Evolutionary conservation across 2,329 filamentous ascomycete genomes (phyloP).

Genomic region (Rhexocercosporidium sp.): DNA sequence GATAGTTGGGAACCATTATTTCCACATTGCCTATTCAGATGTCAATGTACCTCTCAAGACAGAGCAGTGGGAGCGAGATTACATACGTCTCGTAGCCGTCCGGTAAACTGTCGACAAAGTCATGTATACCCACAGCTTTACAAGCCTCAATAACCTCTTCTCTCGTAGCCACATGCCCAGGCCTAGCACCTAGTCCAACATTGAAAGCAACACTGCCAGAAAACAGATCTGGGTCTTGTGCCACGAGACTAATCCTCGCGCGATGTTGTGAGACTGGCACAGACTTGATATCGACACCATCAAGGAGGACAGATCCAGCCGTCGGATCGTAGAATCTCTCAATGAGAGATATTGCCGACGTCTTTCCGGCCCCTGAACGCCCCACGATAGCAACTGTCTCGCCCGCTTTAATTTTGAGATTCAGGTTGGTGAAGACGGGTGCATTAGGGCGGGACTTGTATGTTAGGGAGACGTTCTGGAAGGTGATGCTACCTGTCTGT

Average conservation of each 20-base stretch:
- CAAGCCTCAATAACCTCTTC: conserved; percentile 47
- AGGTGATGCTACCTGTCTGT: conserved; percentile 49
- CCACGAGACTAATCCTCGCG: conserved; percentile 44
- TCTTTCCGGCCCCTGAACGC: conserved; percentile 70
- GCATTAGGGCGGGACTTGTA: conserved; percentile 67
- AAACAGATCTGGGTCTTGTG: conserved; percentile 37
- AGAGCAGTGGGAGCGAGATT: no score
- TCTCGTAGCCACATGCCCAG: conserved; percentile 28
- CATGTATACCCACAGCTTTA: conserved; percentile 67
- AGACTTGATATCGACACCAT: conserved; percentile 50
- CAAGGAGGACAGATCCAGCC: conserved; percentile 40
- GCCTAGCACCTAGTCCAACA: conserved; percentile 51
- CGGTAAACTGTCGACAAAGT: conserved; percentile 66
- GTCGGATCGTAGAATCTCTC: conserved; percentile 56
- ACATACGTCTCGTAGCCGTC: conserved; percentile 77
- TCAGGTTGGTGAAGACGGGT: conserved; percentile 62
- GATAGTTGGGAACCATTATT: conserved; percentile 77
- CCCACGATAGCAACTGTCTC: conserved; percentile 70
- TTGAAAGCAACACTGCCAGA: conserved; percentile 52
- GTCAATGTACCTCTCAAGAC: background rate
- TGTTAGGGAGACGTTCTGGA: conserved; percentile 65
- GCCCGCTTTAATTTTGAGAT: conserved; percentile 60
- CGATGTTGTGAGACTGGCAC: conserved; percentile 53
- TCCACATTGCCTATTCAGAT: conserved; percentile 53
- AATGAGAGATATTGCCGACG: conserved; percentile 63